Percentiles rank a stretch among this genome's conserved stretches.
phyloP scores from a whole-genome alignment of 257 asterid species.

The Ajuga chamaepitys region DNA sequence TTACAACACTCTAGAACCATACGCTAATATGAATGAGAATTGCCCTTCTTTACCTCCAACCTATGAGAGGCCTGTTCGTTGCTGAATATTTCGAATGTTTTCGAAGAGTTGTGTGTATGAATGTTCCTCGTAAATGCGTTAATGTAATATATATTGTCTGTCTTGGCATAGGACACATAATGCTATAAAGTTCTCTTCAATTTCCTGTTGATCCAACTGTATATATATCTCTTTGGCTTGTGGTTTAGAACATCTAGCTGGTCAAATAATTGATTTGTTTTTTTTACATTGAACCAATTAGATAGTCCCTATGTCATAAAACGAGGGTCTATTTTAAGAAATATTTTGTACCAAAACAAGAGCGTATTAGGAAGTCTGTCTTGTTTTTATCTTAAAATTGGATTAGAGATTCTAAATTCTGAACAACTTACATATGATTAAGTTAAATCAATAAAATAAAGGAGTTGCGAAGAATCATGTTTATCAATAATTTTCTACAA shows the following conservation, averaged over 20 bases:
- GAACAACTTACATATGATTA: too few relatives aligned
- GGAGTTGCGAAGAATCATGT: too few relatives aligned
- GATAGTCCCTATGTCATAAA: too few relatives aligned
- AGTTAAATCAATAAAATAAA: too few relatives aligned
- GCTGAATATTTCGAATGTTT: slow-evolving; percentile 27
- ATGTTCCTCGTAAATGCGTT: background rate
- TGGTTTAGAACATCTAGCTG: background rate
- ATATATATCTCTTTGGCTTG: background rate
- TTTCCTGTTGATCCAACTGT: slow-evolving; percentile 1
- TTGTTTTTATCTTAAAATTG: too few relatives aligned
- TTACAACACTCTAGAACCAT: slow-evolving; percentile 77
- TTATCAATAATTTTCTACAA: too few relatives aligned
- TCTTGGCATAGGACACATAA: slow-evolving; percentile 5
- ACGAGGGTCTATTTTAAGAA: too few relatives aligned
- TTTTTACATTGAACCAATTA: too few relatives aligned
- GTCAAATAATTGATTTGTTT: too few relatives aligned
- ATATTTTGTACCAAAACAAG: too few relatives aligned
- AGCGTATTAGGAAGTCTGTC: too few relatives aligned
- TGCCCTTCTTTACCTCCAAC: slow-evolving; percentile 91
- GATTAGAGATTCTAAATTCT: too few relatives aligned
- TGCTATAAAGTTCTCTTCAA: background rate
- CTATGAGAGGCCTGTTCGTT: slow-evolving; percentile 66
- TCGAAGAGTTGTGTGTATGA: background rate
- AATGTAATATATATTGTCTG: slow-evolving; percentile 19
- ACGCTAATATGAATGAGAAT: slow-evolving; percentile 83